Percentiles rank a stretch among this genome's conserved stretches.
Evolutionary conservation across 768 basidiomycete species (phyloP).

Genomic region (Mycena vitilis): DNA sequence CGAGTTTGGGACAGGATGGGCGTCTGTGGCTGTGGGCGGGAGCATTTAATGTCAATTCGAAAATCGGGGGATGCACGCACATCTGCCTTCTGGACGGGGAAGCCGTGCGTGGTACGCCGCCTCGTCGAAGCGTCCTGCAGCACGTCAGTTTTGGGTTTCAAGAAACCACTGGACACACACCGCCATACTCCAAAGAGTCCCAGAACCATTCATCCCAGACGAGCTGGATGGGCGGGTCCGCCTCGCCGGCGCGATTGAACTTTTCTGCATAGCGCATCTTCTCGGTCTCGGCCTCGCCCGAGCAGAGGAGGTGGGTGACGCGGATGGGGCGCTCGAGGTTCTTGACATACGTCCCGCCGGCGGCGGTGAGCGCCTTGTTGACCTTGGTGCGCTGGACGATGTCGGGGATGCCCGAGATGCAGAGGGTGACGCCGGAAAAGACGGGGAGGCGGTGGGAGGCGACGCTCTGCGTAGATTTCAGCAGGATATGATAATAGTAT

Average conservation of each 20-base stretch:
- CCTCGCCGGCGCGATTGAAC: slow-evolving; percentile 77
- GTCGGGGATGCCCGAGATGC: slow-evolving; percentile 81
- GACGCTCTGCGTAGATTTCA: slow-evolving; percentile 58
- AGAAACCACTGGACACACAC: slow-evolving; percentile 25
- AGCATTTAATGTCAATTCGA: not conserved
- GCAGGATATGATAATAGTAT: too few relatives aligned
- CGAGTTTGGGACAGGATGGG: slow-evolving; percentile 29
- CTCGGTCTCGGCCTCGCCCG: slow-evolving; percentile 72
- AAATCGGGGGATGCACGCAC: slow-evolving; percentile 1
- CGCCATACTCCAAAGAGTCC: slow-evolving; percentile 87
- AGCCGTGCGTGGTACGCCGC: slow-evolving; percentile 65
- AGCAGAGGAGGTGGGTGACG: slow-evolving; percentile 89
- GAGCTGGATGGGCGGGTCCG: slow-evolving; percentile 67
- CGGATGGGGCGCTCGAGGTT: slow-evolving; percentile 80
- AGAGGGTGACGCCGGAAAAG: slow-evolving; percentile 73
- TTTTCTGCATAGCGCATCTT: slow-evolving; percentile 86
- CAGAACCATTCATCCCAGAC: slow-evolving; percentile 99
- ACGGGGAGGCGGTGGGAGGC: slow-evolving; percentile 53
- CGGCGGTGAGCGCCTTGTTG: slow-evolving; percentile 64
- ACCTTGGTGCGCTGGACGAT: slow-evolving; percentile 70
- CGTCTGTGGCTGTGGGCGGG: slow-evolving; percentile 35
- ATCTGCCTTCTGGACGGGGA: slow-evolving; percentile 71
- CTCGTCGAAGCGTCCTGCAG: slow-evolving; percentile 73
- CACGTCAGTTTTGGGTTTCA: not conserved
- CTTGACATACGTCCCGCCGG: slow-evolving; percentile 80